Base-by-base conservation (phyloP, 2,329 filamentous ascomycete species). In the Sphaerulina vaccinii region DNA sequence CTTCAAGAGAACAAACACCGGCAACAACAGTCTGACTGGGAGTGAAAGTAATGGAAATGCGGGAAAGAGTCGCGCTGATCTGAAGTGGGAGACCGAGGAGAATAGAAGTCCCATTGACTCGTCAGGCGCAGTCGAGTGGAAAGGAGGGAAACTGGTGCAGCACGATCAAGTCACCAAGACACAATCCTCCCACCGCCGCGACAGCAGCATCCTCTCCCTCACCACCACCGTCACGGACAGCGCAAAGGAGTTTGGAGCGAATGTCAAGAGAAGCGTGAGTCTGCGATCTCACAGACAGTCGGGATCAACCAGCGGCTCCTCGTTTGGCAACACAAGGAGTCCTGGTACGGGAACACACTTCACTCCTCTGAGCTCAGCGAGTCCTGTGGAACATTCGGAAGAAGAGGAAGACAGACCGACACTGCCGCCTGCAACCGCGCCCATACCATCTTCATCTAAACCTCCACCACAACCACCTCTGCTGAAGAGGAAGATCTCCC, bases 211-310 rank as follows among this genome's bases (percentile, higher is more conserved):
- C 38, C 45, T 61, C 32, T 61, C 57, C 48, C 54, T 68, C 23
- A 59, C 63, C 10, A 59, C 51, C 7, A 65, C 70, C 33, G 65
- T 68, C 32, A 58, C 55, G 33, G 71, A 71, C 54, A 65, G 71
- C 46, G 65, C 68, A 19, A 58, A 56, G 19, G 71, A 72, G 51
- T 59, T 71, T 51, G 66, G 70, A 58, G 60, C 68, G 49, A 66
- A 62, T 54, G 58, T 75, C 60, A 69, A 69, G 24, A 62, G 71
- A 19, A 67, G 67, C 52, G 66, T 70, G 50, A 73, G 69, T 23
- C 62, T 74, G 35, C 69, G 71, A 54, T 71, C 69, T 44, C 71
- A 62, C 51, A 53, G 60, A 41, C 33, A 59, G 55, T 68, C 60
- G 65, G n/a, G n/a, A n/a, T n/a, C n/a, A n/a, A n/a, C n/a, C 61